phyloP scores from a whole-genome alignment of 495 filamentous ascomycete species.

The Aspergillus nidulans region DNA sequence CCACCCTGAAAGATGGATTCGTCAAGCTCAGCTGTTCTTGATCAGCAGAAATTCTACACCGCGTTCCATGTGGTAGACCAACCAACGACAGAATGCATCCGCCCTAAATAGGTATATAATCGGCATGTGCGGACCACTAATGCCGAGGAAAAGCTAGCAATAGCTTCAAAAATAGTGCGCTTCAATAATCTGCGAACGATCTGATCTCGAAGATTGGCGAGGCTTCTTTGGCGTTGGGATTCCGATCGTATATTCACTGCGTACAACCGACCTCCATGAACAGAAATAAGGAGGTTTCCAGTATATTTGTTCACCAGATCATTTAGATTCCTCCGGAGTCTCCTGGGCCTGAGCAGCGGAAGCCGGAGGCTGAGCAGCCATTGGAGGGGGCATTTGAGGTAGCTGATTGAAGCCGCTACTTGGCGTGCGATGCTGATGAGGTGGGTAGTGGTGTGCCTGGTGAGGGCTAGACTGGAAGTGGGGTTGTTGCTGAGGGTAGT shows the following conservation, averaged over 20 bases:
- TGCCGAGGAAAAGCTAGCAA: slow-evolving; percentile 10
- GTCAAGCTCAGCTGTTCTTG: not conserved
- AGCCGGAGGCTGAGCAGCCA: slow-evolving; percentile 37
- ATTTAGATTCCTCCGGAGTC: slow-evolving; percentile 53
- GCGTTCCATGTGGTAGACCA: not conserved
- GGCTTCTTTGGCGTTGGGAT: not conserved
- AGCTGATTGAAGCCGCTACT: slow-evolving; percentile 56
- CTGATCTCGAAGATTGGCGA: slow-evolving; percentile 1
- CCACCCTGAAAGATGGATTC: not conserved
- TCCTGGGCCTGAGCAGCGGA: slow-evolving; percentile 40
- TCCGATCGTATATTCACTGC: slow-evolving; percentile 3
- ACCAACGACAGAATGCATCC: slow-evolving; percentile 12
- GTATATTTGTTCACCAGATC: slow-evolving; percentile 24
- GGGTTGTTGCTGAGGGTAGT: slow-evolving; percentile 55
- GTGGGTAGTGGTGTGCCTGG: slow-evolving; percentile 61
- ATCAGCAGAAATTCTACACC: not conserved
- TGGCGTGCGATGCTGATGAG: slow-evolving; percentile 54
- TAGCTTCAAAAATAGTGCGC: slow-evolving; percentile 11
- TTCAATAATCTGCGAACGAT: not conserved
- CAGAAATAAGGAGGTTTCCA: slow-evolving; percentile 5
- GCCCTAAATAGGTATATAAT: slow-evolving; percentile 3
- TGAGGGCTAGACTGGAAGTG: slow-evolving; percentile 63
- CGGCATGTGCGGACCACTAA: slow-evolving; percentile 5
- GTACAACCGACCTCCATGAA: not conserved
- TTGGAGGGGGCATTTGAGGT: slow-evolving; percentile 44